Conservation (phyloP, 2,329 filamentous ascomycete species). For the Coniochaeta prunicola region DNA sequence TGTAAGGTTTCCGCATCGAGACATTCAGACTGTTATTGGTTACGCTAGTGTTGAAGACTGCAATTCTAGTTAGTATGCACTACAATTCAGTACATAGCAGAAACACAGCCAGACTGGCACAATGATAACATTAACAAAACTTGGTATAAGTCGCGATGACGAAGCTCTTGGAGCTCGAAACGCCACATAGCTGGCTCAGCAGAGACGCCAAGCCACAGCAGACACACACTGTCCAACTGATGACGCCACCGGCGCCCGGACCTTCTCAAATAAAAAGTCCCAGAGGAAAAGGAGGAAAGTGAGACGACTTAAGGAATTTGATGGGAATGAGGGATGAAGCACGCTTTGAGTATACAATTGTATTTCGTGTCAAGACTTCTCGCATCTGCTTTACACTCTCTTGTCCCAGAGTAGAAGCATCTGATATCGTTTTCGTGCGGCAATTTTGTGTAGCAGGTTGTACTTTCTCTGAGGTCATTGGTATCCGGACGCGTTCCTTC, state of each 20-base stretch:
- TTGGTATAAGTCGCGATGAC: background rate
- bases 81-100: too few species aligned
- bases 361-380: background rate
- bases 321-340: too few species aligned
- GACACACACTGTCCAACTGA: background rate
- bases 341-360: too few species aligned
- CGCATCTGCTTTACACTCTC: too few species aligned
- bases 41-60: too few species aligned
- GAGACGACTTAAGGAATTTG: background rate
- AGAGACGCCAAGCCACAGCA: background rate
- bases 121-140: too few species aligned
- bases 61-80: too few species aligned
- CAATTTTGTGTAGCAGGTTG: background rate
- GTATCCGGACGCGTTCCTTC: background rate
- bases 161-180: background rate
- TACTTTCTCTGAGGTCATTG: background rate
- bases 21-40: too few species aligned
- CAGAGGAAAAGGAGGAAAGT: background rate
- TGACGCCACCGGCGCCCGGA: background rate
- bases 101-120: too few species aligned
- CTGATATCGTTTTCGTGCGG: background rate
- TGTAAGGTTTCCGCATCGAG: too few species aligned
- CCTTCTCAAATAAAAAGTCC: background rate
- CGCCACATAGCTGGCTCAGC: background rate
- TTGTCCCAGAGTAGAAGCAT: background rate